Evolutionary conservation across 257 asterid species (phyloP), one percentile per base, ranked within the genome.

Genomic region (Rhazya stricta): DNA sequence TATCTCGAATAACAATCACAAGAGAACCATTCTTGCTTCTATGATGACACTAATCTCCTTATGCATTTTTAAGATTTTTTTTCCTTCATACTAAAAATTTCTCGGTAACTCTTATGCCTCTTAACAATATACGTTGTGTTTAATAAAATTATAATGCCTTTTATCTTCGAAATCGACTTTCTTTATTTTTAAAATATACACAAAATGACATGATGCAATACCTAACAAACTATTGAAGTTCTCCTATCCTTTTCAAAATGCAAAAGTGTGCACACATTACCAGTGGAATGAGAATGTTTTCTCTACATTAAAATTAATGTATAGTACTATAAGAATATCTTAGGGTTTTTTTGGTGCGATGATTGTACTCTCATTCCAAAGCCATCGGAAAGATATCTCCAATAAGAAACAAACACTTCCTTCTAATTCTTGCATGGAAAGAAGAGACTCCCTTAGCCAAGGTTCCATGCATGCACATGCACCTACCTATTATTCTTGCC

Each of bases 381-480:
- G 89, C 84, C 84, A 76, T 71, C 54, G 84, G 88, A 89, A 79
- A 68, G 29, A 74, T 77, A 51, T 27, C 27, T 80, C 62, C 7
- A 36, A 71, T 71, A 83, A 78, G 86, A 63, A 84, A 83, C 92
- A 89, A 87, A 81, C 81, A 80, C 90, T 84, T 81, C 4, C 85
- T 81, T 85, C 85, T 72, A 69, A 81, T 79, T 71, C 77, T 74
- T 88, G 86, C 91, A 88, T 89, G 78, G 82, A 86, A 89, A 88
- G 85, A 72, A 81, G 90, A 80, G 85, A 79, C 65, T 76, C 79
- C 34, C 79, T 74, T 53, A 42, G 65, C 80, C 70, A 62, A 21
- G 74, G 70, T 79, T 80, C 83, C 90, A 83, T 83, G 87, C 91
- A 84, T 81, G 85, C 89, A 89, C 91, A 86, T 89, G 95, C 87